Evolutionary conservation across 169 alveolate species (phyloP).

Genomic region (Eimeria tenella): DNA sequence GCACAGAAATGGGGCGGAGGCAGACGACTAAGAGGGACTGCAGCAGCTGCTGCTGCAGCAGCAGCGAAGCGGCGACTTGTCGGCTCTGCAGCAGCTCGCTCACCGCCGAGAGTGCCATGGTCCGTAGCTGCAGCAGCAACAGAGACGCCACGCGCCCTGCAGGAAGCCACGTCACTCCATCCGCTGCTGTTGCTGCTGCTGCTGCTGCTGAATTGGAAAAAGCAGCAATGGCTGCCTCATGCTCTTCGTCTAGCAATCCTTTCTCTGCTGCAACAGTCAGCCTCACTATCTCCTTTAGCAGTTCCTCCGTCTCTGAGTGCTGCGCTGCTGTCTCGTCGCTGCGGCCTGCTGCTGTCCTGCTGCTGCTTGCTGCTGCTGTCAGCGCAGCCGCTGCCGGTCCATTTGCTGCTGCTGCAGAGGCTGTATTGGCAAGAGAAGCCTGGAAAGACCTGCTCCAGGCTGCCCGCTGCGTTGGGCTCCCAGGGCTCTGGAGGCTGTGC

Average conservation of each 20-base stretch:
- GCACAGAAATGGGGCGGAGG: conserved; percentile 44
- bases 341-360: neutral
- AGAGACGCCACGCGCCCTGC: conserved; percentile 44
- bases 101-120: conserved; percentile 77
- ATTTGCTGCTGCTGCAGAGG: neutral
- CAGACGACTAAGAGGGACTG: conserved; percentile 40
- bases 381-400: neutral
- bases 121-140: conserved; percentile 78
- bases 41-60: conserved; percentile 69
- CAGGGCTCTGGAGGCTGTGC: neutral
- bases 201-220: neutral
- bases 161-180: neutral
- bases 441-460: neutral
- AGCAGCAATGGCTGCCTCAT: neutral
- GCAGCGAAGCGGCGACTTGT: conserved; percentile 64
- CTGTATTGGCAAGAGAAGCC: neutral
- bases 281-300: neutral
- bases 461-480: neutral
- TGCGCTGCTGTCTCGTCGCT: neutral
- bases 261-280: conserved; percentile 31
- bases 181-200: neutral
- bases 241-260: conserved; percentile 16
- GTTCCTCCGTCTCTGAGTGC: conserved; percentile 47
- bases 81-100: conserved; percentile 75
- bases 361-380: neutral